Percentiles rank a stretch among this genome's conserved stretches.
These are phyloP conservation scores for Aspergillus asperescens DNA, from an alignment of 495 filamentous ascomycete species.

Conservation along the genomic window DNA sequence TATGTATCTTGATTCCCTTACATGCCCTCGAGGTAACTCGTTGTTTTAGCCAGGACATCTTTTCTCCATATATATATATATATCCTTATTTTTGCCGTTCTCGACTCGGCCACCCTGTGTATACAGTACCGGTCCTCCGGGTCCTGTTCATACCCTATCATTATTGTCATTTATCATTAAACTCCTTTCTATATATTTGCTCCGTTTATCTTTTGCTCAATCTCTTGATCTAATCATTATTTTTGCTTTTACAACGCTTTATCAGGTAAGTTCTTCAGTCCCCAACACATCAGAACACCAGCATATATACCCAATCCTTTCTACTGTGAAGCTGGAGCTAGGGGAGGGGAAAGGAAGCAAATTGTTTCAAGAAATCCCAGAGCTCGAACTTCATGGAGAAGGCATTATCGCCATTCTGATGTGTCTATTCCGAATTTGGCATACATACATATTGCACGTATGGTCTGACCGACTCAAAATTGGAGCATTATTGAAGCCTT, in stretches of 20 bases:
- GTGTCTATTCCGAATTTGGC: background rate
- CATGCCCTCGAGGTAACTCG: slow-evolving; percentile 8
- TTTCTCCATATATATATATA: background rate
- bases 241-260: slow-evolving; percentile 4
- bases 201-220: slow-evolving; percentile 1
- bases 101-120: background rate
- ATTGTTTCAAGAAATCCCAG: background rate
- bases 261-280: slow-evolving; percentile 2
- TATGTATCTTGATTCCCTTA: slow-evolving; percentile 21
- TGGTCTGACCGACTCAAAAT: slow-evolving; percentile 1
- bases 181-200: background rate
- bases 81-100: background rate
- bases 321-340: background rate
- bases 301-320: background rate
- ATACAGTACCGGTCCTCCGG: slow-evolving; percentile 2
- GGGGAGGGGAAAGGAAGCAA: background rate
- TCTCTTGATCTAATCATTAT: background rate
- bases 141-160: background rate
- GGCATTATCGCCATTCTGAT: background rate
- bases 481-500: background rate
- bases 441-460: background rate
- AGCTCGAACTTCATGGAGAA: background rate
- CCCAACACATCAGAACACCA: background rate
- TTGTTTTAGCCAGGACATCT: background rate
- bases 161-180: background rate